Base-by-base conservation (phyloP, 2,329 filamentous ascomycete genomes). In the Cadophora malorum region DNA sequence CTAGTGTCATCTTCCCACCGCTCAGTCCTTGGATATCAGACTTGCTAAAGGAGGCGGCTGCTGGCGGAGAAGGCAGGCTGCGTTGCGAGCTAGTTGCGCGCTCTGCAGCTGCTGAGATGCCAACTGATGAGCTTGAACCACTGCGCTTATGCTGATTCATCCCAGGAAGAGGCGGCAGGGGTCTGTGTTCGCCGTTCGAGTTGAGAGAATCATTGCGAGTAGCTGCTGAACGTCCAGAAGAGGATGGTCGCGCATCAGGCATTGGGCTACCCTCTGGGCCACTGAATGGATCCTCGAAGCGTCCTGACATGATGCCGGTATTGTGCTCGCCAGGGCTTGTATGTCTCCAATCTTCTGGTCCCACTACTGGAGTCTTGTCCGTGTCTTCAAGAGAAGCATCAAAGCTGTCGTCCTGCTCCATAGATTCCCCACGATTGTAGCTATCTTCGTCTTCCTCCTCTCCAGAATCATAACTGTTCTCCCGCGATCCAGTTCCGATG, bases 341-440 rank as follows among this genome's bases (percentile, higher is more conserved):
- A 81, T 94, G 92, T 71, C 92, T 89, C 96, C 96, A 99, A 78
- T 97, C 94, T 75, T 98, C 96, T 0, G 96, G 96, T 25, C 96
- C 88, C n/a, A 99, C 95, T 12, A 99, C 96, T 0, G 96, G 96
- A 0, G 96, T 98, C 83, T 98, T 98, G 76, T 97, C 93, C 5
- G 93, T 95, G 76, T 98, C 95, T 80, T 98, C 95, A 1, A 98
- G 85, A 7, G 94, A 97, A 16, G 93, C 95, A 79, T 98, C 95
- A 74, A 98, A 98, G 81, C 95, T 97, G 77, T 97, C 95, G 53
- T 86, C 85, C 64, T 88, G 85, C 33, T 87, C 81, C 5, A 85
- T 86, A 31, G 86, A 88, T 53, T 86, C 86, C 9, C 85, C 78
- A 49, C 79, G 77, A 23, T 83, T 81, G 53, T 84, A 79, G 71